Base-by-base conservation (phyloP, 2,329 filamentous ascomycete species). In the Trichoderma sp. region DNA sequence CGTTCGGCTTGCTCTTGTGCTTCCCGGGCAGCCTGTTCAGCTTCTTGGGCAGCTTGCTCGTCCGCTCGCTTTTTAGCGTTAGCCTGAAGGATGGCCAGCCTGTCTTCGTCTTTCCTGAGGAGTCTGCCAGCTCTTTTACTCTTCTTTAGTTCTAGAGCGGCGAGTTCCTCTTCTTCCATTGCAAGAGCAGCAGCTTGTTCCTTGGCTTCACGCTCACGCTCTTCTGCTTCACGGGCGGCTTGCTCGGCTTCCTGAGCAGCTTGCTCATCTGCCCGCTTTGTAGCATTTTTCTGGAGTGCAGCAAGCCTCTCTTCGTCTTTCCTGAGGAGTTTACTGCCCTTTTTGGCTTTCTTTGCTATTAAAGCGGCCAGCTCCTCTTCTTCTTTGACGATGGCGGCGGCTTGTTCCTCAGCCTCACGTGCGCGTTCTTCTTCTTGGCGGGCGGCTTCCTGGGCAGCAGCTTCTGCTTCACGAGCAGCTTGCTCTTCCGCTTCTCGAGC, bases 331-430 rank as follows among this genome's bases (percentile, higher is more conserved):
- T 60, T 68, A n/a, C 60, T 28, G 26, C 18, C 69, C 70, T 62
- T 75, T 71, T 4, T 78, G 75, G 21, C 75, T 73, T 47, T 73
- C 74, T 80, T 81, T 24, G 80, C 78, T 60, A 80, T 79, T 18
- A 80, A 80, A n/a, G 79, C 80, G 21, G 83, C 81, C 74, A 85
- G 82, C 43, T 85, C 82, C 53, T 82, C 80, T 14, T 80, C 81
- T 72, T 85, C 82, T 39, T 80, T 79, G 36, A 28, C 36, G 73
- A 79, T 24, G n/a, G 57, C 6, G 18, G 72, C 72, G 8, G 66
- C 75, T 24, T 71, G 6, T 66, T 70, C 66, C 28, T 64, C 76
- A 43, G 76, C 77, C 32, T 73, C 72, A 12, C 51, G 66, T 2
- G 56, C 74, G 39, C 71, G 70, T 30, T 74, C 74, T 56, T 75